A percentile compares a stretch with the other conserved stretches of the same genome.
Evolutionary conservation across 2,329 filamentous ascomycete genomes (phyloP).

Genomic region (Akanthomyces muscarius): DNA sequence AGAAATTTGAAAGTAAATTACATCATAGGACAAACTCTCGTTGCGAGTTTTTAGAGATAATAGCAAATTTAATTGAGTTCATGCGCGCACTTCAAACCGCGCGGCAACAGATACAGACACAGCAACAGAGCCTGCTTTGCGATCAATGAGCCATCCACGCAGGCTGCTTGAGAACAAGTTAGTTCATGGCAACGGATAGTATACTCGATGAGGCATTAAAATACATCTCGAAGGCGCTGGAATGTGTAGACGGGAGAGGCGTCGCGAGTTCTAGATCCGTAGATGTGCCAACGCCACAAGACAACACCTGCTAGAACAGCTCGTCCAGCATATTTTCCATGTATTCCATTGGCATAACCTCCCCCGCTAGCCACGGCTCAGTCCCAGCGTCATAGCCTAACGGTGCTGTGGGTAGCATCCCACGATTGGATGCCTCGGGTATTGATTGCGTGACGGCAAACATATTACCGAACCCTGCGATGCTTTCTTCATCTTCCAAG

Average conservation of each 20-base stretch:
- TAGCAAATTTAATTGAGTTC: no score
- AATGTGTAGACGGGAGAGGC: not conserved
- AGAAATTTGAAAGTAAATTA: no score
- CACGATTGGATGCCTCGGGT: not conserved
- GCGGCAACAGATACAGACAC: no score
- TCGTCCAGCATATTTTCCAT: slow-evolving; percentile 13
- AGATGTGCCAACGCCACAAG: not conserved
- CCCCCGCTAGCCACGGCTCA: not conserved
- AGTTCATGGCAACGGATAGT: no score
- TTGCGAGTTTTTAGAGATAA: no score
- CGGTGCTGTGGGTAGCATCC: not conserved
- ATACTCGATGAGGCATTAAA: not conserved
- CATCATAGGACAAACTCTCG: not conserved
- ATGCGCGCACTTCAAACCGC: no score
- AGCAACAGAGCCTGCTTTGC: no score
- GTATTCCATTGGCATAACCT: slow-evolving; percentile 6
- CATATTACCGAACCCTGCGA: not conserved
- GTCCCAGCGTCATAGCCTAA: not conserved
- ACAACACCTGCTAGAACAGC: not conserved
- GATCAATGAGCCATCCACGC: no score
- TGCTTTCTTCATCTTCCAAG: not conserved
- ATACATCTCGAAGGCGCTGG: not conserved
- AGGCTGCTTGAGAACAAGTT: no score
- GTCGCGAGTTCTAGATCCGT: not conserved
- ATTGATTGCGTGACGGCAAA: not conserved